Evolutionary conservation across 345 rosid genomes (phyloP).

Genomic region (Moringa oleifera): DNA sequence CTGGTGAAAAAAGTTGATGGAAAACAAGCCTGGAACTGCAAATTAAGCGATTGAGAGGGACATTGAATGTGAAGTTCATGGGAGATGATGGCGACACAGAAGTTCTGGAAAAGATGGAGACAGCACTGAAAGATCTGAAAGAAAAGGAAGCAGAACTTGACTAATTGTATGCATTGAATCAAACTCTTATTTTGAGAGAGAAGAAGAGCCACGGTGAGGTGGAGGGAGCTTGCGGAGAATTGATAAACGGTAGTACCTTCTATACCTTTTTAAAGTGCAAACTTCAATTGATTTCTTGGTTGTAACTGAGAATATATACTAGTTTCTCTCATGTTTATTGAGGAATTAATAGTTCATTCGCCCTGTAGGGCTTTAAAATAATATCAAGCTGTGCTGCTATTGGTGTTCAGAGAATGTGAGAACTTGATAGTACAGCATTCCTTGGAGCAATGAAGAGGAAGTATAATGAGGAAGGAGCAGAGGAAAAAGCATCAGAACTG

Average conservation of each 20-base stretch:
- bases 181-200: slow-evolving; percentile 73
- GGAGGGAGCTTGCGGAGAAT: slow-evolving; percentile 84
- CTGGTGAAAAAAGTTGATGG: slow-evolving; percentile 74
- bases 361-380: slow-evolving; percentile 56
- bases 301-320: not conserved
- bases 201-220: slow-evolving; percentile 84
- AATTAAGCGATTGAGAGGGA: slow-evolving; percentile 62
- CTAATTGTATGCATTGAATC: slow-evolving; percentile 63
- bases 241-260: slow-evolving; percentile 55
- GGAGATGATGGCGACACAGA: slow-evolving; percentile 62
- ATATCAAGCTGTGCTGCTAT: slow-evolving; percentile 37
- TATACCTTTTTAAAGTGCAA: not conserved
- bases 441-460: slow-evolving; percentile 68
- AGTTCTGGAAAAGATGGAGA: slow-evolving; percentile 58
- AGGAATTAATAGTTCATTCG: slow-evolving; percentile 16
- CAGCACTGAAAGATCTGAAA: slow-evolving; percentile 49
- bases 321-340: slow-evolving; percentile 5
- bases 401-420: slow-evolving; percentile 95
- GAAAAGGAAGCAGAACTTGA: slow-evolving; percentile 85
- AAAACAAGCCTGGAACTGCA: slow-evolving; percentile 85
- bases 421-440: slow-evolving; percentile 75
- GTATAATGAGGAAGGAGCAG: slow-evolving; percentile 63
- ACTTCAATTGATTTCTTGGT: not conserved
- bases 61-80: slow-evolving; percentile 64
- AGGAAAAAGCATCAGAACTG: slow-evolving; percentile 62